These are phyloP conservation scores for Hippophae gyantsensis DNA, from an alignment of 306 rosid species.

Conservation along the genomic window DNA sequence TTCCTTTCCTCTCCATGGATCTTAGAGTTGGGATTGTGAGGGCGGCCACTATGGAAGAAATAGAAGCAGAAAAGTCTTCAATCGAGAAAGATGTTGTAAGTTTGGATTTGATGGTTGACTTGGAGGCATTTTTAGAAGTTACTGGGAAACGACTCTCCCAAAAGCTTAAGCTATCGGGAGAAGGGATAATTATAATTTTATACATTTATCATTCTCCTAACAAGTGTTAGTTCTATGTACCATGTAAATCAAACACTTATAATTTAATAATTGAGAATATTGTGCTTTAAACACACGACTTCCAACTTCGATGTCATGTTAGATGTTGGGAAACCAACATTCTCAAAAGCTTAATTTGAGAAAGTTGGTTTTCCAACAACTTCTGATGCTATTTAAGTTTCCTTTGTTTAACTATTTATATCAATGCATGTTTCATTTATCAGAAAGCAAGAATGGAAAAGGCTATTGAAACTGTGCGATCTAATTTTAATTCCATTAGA, in stretches of 20 bases:
- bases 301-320: too few species aligned
- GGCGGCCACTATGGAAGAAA: constrained; percentile 89
- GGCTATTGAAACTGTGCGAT: constrained; percentile 58
- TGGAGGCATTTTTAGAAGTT: not conserved
- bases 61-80: constrained; percentile 74
- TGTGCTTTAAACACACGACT: too few species aligned
- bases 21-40: constrained; percentile 43
- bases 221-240: too few species aligned
- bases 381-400: not conserved
- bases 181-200: too few species aligned
- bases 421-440: constrained; percentile 2
- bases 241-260: too few species aligned
- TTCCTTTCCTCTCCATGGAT: constrained; percentile 1
- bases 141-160: too few species aligned
- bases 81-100: constrained; percentile 80
- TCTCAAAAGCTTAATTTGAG: too few species aligned
- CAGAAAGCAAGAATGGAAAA: constrained; percentile 86
- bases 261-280: too few species aligned
- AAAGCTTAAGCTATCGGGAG: too few species aligned
- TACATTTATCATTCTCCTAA: too few species aligned
- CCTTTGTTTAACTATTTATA: not conserved
- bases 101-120: constrained; percentile 1
- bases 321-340: too few species aligned
- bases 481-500: constrained; percentile 78
- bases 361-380: too few species aligned